Evolutionary conservation across 2,329 filamentous ascomycete species (phyloP).

Genomic region (Talaromyces islandicus): DNA sequence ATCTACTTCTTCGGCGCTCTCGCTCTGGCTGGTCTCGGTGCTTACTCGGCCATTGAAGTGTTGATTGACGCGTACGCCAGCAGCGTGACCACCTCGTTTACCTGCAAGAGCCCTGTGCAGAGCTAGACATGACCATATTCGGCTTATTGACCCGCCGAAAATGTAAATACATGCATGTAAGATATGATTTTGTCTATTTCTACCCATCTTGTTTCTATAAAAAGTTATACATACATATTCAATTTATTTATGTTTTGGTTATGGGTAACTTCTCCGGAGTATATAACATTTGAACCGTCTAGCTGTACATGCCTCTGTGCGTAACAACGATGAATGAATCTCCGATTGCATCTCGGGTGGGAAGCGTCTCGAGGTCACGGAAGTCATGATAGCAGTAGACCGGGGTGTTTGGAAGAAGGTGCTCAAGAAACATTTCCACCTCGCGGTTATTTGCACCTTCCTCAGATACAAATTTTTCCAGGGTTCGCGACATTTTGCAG

Average conservation of each 20-base stretch:
- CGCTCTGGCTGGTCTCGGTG: slow-evolving; percentile 19
- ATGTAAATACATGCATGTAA: not conserved
- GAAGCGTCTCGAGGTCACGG: not conserved
- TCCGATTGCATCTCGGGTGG: slow-evolving; percentile 1
- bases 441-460: not conserved
- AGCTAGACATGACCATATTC: not conserved
- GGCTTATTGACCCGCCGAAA: not conserved
- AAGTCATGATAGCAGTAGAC: slow-evolving; percentile 1
- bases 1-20: slow-evolving; percentile 18
- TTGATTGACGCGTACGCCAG: slow-evolving; percentile 23
- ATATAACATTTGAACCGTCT: too few species aligned
- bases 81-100: slow-evolving; percentile 21
- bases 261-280: not conserved
- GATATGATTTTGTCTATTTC: not conserved
- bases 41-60: slow-evolving; percentile 19
- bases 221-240: not conserved
- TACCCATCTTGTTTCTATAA: not conserved
- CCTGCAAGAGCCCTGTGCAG: slow-evolving; percentile 21
- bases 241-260: not conserved
- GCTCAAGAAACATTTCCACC: not conserved
- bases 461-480: not conserved
- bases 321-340: slow-evolving; percentile 10
- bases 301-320: not conserved
- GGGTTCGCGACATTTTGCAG: not conserved
- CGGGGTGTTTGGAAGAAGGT: slow-evolving; percentile 8